These are phyloP conservation scores for Vachellia collinsii DNA, from an alignment of 306 rosid species.

Conservation along the genomic window DNA sequence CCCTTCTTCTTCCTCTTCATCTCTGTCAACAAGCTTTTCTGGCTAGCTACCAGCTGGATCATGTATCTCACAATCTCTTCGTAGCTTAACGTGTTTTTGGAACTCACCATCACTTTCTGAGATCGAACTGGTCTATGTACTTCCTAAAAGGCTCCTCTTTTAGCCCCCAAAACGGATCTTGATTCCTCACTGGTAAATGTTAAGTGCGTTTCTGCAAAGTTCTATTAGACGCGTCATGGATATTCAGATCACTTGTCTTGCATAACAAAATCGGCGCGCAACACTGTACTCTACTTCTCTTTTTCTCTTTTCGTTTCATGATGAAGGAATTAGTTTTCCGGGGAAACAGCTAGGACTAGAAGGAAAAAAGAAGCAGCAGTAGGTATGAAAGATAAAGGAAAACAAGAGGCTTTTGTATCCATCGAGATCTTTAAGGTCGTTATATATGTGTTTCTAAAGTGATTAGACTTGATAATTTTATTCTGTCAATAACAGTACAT, in stretches of 20 bases:
- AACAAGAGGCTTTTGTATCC: slow-evolving; percentile 39
- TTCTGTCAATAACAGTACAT: slow-evolving; percentile 35
- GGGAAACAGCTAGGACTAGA: slow-evolving; percentile 45
- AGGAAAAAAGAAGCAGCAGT: slow-evolving; percentile 18
- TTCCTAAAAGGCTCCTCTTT: slow-evolving; percentile 29
- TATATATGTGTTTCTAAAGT: slow-evolving; percentile 15
- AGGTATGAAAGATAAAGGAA: slow-evolving; percentile 28
- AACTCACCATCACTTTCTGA: slow-evolving; percentile 24
- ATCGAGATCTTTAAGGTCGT: slow-evolving; percentile 58
- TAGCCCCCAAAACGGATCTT: slow-evolving; percentile 49
- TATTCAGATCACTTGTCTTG: background rate
- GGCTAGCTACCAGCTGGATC: slow-evolving; percentile 18
- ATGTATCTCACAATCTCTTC: background rate
- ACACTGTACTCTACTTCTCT: background rate
- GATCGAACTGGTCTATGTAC: slow-evolving; percentile 29
- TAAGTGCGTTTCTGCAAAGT: background rate
- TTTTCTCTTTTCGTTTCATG: background rate
- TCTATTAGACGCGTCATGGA: background rate
- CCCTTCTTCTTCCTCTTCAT: slow-evolving; percentile 2
- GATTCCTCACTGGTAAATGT: slow-evolving; percentile 27
- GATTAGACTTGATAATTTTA: slow-evolving; percentile 34
- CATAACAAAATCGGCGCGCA: background rate
- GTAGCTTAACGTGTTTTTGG: slow-evolving; percentile 5
- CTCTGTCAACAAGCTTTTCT: slow-evolving; percentile 7
- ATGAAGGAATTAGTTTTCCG: background rate